Conservation (phyloP, 768 basidiomycete species). For the Daedalea quercina region DNA sequence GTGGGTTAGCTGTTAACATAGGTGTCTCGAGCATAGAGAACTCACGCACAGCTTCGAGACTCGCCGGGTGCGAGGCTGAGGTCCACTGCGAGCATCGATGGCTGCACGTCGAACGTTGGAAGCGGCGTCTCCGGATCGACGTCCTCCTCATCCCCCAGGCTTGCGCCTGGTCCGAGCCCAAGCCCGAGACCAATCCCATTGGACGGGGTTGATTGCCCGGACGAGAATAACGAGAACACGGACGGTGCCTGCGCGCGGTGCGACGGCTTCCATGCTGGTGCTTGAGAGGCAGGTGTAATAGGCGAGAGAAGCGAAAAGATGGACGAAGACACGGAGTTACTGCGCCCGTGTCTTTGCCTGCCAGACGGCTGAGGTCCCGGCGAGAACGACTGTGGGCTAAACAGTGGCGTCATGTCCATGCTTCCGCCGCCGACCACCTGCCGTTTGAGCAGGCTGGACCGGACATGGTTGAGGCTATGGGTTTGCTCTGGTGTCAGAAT, state of each 20-base stretch:
- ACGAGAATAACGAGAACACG: conserved; percentile 12
- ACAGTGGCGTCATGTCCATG: conserved; percentile 65
- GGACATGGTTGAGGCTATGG: conserved; percentile 38
- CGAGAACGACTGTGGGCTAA: conserved; percentile 14
- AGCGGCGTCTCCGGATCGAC: conserved; percentile 60
- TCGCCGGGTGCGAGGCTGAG: conserved; percentile 77
- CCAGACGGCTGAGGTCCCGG: neutral
- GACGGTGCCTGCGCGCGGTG: conserved; percentile 21
- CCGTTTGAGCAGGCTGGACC: conserved; percentile 43
- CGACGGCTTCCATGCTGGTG: conserved; percentile 10
- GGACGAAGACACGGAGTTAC: conserved; percentile 46
- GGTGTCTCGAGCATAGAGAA: neutral
- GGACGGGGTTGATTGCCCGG: conserved; percentile 2
- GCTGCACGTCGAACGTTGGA: conserved; percentile 82
- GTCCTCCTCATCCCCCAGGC: conserved; percentile 32
- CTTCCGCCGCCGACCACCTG: conserved; percentile 61
- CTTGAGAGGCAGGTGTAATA: conserved; percentile 8
- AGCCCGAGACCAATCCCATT: conserved; percentile 28
- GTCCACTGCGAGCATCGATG: conserved; percentile 88
- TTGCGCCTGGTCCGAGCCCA: conserved; percentile 2
- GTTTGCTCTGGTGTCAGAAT: conserved; percentile 38
- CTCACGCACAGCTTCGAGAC: conserved; percentile 67
- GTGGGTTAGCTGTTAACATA: neutral
- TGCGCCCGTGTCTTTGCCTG: conserved; percentile 34
- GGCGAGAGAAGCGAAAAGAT: conserved; percentile 31